phyloP scores from a whole-genome alignment of 805 yeast genomes.

The Limtongozyma cylindracea region DNA sequence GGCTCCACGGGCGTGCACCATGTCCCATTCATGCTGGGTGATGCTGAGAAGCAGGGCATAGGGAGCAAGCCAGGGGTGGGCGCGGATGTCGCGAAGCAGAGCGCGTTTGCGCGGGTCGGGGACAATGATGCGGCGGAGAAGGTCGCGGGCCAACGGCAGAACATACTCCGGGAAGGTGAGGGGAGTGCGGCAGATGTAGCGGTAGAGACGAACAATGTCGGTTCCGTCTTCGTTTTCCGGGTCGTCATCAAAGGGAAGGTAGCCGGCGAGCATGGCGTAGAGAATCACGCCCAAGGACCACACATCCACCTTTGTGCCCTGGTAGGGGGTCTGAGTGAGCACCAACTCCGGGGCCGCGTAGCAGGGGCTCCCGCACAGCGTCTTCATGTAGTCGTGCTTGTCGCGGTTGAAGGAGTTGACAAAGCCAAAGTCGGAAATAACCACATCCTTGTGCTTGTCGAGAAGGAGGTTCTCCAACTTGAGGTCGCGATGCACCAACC shows the following conservation, averaged over 20 bases:
- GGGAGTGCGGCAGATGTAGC: slow-evolving; percentile 77
- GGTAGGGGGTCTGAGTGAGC: slow-evolving; percentile 64
- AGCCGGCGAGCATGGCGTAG: slow-evolving; percentile 94
- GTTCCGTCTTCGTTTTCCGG: slow-evolving; percentile 92
- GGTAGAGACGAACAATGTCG: slow-evolving; percentile 74
- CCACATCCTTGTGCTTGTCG: slow-evolving; percentile 68
- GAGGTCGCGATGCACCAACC: slow-evolving; percentile 56
- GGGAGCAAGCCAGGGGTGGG: slow-evolving; percentile 76
- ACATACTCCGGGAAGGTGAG: slow-evolving; percentile 90
- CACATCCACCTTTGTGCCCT: slow-evolving; percentile 81
- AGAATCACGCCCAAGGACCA: slow-evolving; percentile 95
- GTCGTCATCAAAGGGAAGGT: slow-evolving; percentile 93
- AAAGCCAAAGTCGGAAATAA: slow-evolving; percentile 84
- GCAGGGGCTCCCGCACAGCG: slow-evolving; percentile 94
- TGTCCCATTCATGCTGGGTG: slow-evolving; percentile 83
- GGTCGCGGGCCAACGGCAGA: slow-evolving; percentile 74
- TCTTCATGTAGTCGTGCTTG: slow-evolving; percentile 59
- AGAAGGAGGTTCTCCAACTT: slow-evolving; percentile 51
- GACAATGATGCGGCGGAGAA: slow-evolving; percentile 61
- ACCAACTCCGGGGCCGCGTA: slow-evolving; percentile 97
- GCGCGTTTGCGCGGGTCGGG: slow-evolving; percentile 67
- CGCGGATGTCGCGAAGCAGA: slow-evolving; percentile 37
- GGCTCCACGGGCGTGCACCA: slow-evolving; percentile 8
- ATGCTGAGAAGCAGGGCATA: slow-evolving; percentile 64
- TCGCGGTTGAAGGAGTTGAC: slow-evolving; percentile 56